phyloP scores from a whole-genome alignment of 345 rosid species.

The Hypericum androsaemum region DNA sequence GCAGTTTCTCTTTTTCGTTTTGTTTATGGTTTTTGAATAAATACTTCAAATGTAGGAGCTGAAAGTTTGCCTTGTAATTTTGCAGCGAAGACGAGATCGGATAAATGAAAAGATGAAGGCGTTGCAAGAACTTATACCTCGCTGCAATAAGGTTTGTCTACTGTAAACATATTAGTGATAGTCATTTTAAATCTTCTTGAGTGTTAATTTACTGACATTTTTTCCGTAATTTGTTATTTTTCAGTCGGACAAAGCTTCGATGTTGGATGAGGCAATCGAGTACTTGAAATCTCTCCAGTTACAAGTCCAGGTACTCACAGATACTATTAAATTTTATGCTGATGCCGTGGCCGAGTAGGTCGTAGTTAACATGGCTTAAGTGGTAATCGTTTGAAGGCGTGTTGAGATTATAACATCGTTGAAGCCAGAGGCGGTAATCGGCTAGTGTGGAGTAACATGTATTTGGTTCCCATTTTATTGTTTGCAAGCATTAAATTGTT shows the following conservation, averaged over 20 bases:
- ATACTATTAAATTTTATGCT: not conserved
- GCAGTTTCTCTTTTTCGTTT: too few relatives aligned
- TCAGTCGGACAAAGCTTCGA: conserved; percentile 91
- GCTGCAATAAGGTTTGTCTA: conserved; percentile 62
- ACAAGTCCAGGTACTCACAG: conserved; percentile 59
- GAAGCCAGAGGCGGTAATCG: too few relatives aligned
- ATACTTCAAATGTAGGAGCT: too few relatives aligned
- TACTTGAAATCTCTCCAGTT: conserved; percentile 87
- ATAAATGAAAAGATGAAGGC: conserved; percentile 62
- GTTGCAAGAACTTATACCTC: conserved; percentile 81
- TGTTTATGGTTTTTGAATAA: too few relatives aligned
- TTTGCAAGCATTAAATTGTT: conserved; percentile 4
- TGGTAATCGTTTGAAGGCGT: too few relatives aligned
- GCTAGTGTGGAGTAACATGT: too few relatives aligned
- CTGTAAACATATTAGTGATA: not conserved
- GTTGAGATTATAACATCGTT: too few relatives aligned
- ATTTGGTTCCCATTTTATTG: too few relatives aligned
- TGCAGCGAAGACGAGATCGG: conserved; percentile 54
- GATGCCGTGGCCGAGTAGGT: not conserved
- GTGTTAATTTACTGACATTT: not conserved
- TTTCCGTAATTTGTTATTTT: not conserved
- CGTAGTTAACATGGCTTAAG: too few relatives aligned
- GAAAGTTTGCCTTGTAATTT: not conserved
- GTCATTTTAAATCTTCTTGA: not conserved
- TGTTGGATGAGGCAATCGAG: conserved; percentile 88